phyloP scores from a whole-genome alignment of 148 eudicot species.

The Rhododendron ovatum region DNA sequence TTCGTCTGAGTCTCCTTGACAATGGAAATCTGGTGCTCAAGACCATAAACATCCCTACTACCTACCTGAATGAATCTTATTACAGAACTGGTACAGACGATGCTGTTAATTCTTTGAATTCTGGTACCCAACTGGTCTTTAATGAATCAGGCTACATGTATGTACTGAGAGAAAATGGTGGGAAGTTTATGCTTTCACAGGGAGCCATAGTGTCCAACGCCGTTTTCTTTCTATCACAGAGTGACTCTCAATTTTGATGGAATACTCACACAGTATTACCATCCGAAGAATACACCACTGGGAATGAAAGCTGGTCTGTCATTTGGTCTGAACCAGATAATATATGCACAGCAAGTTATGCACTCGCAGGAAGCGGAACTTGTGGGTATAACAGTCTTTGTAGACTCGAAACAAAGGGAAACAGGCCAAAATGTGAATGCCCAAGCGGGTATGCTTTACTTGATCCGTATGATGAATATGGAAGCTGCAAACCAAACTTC shows the following conservation, averaged over 20 bases:
- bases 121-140: neutral
- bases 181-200: neutral
- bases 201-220: neutral
- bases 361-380: slow-evolving; percentile 2
- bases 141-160: neutral
- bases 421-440: slow-evolving; percentile 29
- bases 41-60: neutral
- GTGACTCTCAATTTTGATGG: slow-evolving; percentile 28
- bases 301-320: slow-evolving; percentile 6
- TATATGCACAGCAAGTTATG: slow-evolving; percentile 13
- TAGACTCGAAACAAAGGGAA: neutral
- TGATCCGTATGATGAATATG: slow-evolving; percentile 19
- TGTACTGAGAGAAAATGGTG: neutral
- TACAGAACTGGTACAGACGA: neutral
- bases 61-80: neutral
- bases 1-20: neutral
- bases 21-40: neutral
- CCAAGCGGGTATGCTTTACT: slow-evolving; percentile 14
- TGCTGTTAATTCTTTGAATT: neutral
- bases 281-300: slow-evolving; percentile 1
- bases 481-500: slow-evolving; percentile 26
- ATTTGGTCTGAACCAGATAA: slow-evolving; percentile 8
- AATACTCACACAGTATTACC: slow-evolving; percentile 20
- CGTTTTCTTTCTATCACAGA: slow-evolving; percentile 14
- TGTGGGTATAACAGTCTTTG: slow-evolving; percentile 38